Evolutionary conservation across 345 rosid genomes (phyloP).

Genomic region (Crucihimalaya himalaica): DNA sequence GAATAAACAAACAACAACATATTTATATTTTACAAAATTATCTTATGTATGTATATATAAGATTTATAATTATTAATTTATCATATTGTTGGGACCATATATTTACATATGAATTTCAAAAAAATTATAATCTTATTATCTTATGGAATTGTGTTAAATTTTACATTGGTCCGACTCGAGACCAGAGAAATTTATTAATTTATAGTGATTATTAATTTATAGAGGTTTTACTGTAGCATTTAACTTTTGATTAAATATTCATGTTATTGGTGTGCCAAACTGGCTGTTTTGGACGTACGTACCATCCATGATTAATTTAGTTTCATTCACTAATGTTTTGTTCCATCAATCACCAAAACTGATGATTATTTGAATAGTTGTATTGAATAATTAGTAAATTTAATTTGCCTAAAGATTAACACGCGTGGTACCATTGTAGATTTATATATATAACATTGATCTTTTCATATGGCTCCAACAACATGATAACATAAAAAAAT

Average conservation of each 20-base stretch:
- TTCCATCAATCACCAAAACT: constrained; percentile 23
- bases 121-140: too few species aligned
- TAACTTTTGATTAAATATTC: neutral
- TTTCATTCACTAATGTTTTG: constrained; percentile 1
- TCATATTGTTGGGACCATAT: too few species aligned
- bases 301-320: neutral
- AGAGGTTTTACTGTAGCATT: too few species aligned
- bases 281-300: constrained; percentile 24
- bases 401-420: constrained; percentile 30
- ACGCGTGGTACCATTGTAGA: constrained; percentile 18
- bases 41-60: too few species aligned
- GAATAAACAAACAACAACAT: too few species aligned
- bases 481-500: constrained; percentile 8
- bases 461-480: neutral
- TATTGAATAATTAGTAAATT: neutral
- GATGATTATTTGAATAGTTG: neutral
- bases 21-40: too few species aligned
- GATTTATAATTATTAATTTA: too few species aligned
- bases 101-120: too few species aligned
- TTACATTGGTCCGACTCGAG: too few species aligned
- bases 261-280: constrained; percentile 18
- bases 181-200: too few species aligned
- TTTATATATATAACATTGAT: constrained; percentile 13
- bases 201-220: too few species aligned
- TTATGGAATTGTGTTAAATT: too few species aligned